Conservation (phyloP, 179 eudicot genomes). For the Monotropa hypopitys region DNA sequence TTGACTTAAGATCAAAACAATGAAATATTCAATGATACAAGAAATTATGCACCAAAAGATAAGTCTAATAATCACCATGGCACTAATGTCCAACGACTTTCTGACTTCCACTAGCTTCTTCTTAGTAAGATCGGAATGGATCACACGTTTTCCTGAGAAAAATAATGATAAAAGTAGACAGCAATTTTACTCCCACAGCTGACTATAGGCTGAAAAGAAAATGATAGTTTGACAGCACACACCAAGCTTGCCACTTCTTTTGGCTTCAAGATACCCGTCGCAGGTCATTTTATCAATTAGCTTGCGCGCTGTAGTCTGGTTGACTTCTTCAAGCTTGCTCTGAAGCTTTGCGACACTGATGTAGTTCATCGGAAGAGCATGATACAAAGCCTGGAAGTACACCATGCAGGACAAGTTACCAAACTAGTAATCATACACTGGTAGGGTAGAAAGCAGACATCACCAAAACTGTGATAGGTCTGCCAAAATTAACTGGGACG, state of each 20-base stretch:
- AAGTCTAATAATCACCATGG: conserved; percentile 31
- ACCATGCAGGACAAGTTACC: no score
- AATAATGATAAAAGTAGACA: neutral
- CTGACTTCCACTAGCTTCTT: conserved; percentile 67
- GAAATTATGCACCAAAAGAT: neutral
- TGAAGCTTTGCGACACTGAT: conserved; percentile 64
- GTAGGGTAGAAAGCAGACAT: no score
- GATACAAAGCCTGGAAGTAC: conserved; percentile 70
- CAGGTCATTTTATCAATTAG: conserved; percentile 67
- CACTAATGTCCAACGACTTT: conserved; percentile 37
- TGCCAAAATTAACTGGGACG: no score
- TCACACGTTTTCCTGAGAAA: conserved; percentile 93
- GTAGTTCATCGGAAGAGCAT: conserved; percentile 79
- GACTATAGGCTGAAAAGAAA: no score
- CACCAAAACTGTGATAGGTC: no score
- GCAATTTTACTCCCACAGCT: neutral
- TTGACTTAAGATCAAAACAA: neutral
- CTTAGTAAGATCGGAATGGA: conserved; percentile 63
- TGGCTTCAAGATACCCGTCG: conserved; percentile 75
- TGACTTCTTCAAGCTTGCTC: conserved; percentile 62
- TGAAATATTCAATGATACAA: neutral
- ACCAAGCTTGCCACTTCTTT: conserved; percentile 72
- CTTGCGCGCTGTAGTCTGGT: conserved; percentile 47
- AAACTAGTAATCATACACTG: no score
- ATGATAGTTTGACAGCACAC: no score